phyloP scores from a whole-genome alignment of 2,329 filamentous ascomycete species.

The Aspergillus sp. region DNA sequence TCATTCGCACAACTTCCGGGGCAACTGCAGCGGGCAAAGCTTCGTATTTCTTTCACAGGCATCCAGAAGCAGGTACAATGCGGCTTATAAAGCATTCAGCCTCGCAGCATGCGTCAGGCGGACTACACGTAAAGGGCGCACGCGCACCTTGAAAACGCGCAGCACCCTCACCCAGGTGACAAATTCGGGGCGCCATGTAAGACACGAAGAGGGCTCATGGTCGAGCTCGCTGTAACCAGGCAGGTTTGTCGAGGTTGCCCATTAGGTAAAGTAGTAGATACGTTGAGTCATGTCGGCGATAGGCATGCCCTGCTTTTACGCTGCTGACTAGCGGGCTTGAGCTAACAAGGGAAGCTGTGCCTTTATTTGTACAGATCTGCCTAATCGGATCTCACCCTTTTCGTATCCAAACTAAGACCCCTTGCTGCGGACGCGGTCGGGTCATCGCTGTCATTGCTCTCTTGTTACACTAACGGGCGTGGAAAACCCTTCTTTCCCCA shows the following conservation, averaged over 20 bases:
- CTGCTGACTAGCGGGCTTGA: background rate
- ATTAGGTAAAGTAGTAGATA: background rate
- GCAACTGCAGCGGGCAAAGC: background rate
- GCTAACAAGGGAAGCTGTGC: background rate
- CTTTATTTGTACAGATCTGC: background rate
- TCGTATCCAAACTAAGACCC: background rate
- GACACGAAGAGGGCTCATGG: background rate
- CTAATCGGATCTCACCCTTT: background rate
- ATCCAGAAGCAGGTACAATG: background rate
- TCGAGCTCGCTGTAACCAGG: background rate
- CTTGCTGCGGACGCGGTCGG: background rate
- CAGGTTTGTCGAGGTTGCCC: background rate
- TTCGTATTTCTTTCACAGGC: background rate
- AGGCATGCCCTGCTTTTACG: background rate
- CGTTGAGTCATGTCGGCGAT: background rate
- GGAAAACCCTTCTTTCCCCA: background rate
- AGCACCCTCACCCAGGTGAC: slow-evolving; percentile 17
- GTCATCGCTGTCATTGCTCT: too few species aligned
- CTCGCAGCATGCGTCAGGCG: slow-evolving; percentile 16
- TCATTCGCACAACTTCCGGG: background rate
- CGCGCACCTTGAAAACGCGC: slow-evolving; percentile 14
- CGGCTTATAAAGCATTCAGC: slow-evolving; percentile 19
- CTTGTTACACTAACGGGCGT: background rate
- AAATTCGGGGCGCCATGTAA: background rate
- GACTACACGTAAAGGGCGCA: slow-evolving; percentile 21